Conservation (phyloP, 352 stramenopile genomes). For the Pythium utonaiense region DNA sequence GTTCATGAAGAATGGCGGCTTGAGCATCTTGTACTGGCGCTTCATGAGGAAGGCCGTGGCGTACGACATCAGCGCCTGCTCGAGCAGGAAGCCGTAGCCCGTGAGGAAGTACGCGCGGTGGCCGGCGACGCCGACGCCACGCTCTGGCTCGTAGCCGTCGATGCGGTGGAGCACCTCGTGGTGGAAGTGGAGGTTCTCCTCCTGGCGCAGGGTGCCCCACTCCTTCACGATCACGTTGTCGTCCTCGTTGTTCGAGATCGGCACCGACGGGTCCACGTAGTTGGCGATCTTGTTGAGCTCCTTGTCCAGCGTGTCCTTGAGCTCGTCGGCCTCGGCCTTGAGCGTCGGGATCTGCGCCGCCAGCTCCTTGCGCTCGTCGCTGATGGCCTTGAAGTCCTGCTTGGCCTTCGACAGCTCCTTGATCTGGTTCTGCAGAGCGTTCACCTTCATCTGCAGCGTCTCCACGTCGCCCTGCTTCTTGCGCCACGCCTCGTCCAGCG, state of each 20-base stretch:
- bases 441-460: slow-evolving; percentile 85
- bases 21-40: slow-evolving; percentile 96
- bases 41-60: slow-evolving; percentile 95
- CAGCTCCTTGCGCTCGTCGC: slow-evolving; percentile 77
- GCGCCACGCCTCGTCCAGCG: slow-evolving; percentile 90
- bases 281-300: slow-evolving; percentile 95
- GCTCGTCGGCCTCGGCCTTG: slow-evolving; percentile 75
- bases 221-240: slow-evolving; percentile 93
- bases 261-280: slow-evolving; percentile 94
- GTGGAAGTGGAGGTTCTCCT: slow-evolving; percentile 90
- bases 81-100: slow-evolving; percentile 97
- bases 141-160: slow-evolving; percentile 98
- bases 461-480: slow-evolving; percentile 85
- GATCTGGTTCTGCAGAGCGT: slow-evolving; percentile 82
- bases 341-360: slow-evolving; percentile 61
- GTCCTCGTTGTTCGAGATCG: slow-evolving; percentile 96
- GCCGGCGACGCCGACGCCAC: slow-evolving; percentile 94
- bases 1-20: slow-evolving; percentile 99
- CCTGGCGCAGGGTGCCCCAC: slow-evolving; percentile 64
- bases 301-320: slow-evolving; percentile 71
- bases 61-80: slow-evolving; percentile 99
- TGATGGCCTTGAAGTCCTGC: slow-evolving; percentile 78
- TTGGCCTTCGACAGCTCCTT: slow-evolving; percentile 89
- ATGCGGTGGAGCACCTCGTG: slow-evolving; percentile 98
- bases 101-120: slow-evolving; percentile 99